Base-by-base conservation (phyloP, 495 filamentous ascomycete species). In the Aspergillus mulundensis region DNA sequence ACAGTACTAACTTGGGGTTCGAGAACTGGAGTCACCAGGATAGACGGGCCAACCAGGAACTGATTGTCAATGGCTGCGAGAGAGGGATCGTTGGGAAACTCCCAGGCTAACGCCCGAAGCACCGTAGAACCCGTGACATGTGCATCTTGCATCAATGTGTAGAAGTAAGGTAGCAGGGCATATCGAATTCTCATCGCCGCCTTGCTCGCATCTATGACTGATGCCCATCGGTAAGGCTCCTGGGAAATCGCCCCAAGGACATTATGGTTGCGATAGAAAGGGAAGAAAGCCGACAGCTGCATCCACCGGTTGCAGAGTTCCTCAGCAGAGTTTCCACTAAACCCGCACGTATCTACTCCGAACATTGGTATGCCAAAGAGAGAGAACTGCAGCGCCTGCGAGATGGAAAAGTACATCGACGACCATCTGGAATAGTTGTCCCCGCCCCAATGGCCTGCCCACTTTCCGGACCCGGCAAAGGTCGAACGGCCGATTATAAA, bases 321-420 rank as follows among this genome's bases (percentile, higher is more conserved):
- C 58, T 82, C 78, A 57, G 86, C 84, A 0, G 79, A 73, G 61
- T 94, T 90, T 25, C 82, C 82, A 23, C 73, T 77, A 73, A 94
- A 95, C 11, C 90, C 90, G 63, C 90, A 94, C 8, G 87, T 87
- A 57, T 91, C 89, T 7, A 84, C 82, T 12, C 90, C 90, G 56
- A 94, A 92, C 88, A 95, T 93, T 7, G 90, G 90, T 15, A 95
- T 86, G 44, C 89, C 89, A 57, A 91, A 93, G 7, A 95, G 78
- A 5, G 82, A 85, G 73, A 91, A 92, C 2, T 83, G 85, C 0
- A 95, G 71, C 0, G 88, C 89, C 67, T 95, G 90, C 0, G 89
- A 81, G 64, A 95, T 95, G 24, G 84, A 84, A 66, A 89, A 88
- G 70, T 74, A 87, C 84, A 92, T 84, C 54, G 78, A 84, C 3